Percentiles rank a stretch among this genome's conserved stretches.
Evolutionary conservation across 805 yeast genomes (phyloP).

Genomic region (Wickerhamiella sorbophila): DNA sequence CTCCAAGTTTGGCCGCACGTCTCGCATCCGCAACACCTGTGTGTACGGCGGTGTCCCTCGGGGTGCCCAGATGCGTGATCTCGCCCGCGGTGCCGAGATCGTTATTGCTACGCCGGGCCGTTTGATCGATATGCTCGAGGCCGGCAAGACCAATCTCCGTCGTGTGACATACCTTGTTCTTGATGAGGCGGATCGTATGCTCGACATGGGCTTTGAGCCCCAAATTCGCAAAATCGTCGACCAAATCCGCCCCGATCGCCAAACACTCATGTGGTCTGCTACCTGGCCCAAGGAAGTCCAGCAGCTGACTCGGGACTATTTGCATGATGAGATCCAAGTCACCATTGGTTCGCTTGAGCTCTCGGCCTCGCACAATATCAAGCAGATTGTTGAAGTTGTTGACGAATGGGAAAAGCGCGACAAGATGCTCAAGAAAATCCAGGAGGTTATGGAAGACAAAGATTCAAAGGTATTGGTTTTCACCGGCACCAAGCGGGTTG

Average conservation of each 20-base stretch:
- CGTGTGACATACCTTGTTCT: conserved; percentile 94
- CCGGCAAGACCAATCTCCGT: conserved; percentile 84
- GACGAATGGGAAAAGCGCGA: conserved; percentile 92
- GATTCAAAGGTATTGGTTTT: conserved; percentile 73
- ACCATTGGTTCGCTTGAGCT: conserved; percentile 91
- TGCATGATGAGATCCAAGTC: conserved; percentile 88
- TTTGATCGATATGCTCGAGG: conserved; percentile 92
- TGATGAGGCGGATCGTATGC: conserved; percentile 99
- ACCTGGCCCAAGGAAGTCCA: conserved; percentile 99
- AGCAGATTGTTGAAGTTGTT: conserved; percentile 82
- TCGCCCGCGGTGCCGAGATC: conserved; percentile 90
- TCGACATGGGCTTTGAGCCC: conserved; percentile 99
- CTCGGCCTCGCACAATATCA: conserved; percentile 92
- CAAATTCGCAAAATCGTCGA: conserved; percentile 96
- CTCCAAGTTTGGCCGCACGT: conserved; percentile 80
- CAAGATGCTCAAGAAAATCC: conserved; percentile 69
- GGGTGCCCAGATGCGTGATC: conserved; percentile 94
- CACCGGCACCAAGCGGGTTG: conserved; percentile 94
- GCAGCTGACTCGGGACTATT: conserved; percentile 79
- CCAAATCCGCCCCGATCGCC: conserved; percentile 98
- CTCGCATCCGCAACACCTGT: conserved; percentile 86
- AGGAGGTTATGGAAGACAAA: conserved; percentile 51
- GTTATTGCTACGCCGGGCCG: conserved; percentile 98
- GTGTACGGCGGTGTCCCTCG: conserved; percentile 99
- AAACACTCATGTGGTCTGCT: conserved; percentile 99